Conservation (phyloP, 495 filamentous ascomycete genomes). For the Penicillium canariense region DNA sequence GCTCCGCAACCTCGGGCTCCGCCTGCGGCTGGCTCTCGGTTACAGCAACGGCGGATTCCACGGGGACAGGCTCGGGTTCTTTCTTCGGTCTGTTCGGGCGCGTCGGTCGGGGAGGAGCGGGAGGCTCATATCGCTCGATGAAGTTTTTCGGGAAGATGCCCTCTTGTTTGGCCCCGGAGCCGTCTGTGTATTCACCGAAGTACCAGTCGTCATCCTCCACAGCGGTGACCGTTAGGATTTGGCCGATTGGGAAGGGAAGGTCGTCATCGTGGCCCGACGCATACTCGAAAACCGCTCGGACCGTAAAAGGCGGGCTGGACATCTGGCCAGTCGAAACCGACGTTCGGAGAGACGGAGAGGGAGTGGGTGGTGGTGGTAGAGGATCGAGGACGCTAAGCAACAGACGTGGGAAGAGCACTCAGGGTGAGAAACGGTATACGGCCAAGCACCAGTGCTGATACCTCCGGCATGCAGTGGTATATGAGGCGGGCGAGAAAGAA, state of each 20-base stretch:
- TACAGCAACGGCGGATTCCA: conserved; percentile 30
- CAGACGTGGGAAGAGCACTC: conserved; percentile 17
- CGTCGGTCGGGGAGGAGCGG: conserved; percentile 79
- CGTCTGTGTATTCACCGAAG: conserved; percentile 81
- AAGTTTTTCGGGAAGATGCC: conserved; percentile 97
- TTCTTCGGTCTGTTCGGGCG: conserved; percentile 70
- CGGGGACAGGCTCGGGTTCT: conserved; percentile 52
- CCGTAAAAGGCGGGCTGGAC: conserved; percentile 80
- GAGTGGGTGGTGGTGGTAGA: conserved; percentile 23
- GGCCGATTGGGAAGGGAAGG: conserved; percentile 78
- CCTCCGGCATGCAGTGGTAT: conserved; percentile 19
- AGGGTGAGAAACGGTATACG: conserved; percentile 21
- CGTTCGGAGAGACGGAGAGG: conserved; percentile 21
- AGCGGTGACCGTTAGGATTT: conserved; percentile 90
- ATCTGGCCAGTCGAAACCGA: conserved; percentile 51
- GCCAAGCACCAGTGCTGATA: conserved; percentile 16
- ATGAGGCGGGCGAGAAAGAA: conserved; percentile 1
- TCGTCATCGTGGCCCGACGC: conserved; percentile 89
- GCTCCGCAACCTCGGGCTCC: conserved; percentile 40
- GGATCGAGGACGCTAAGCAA: conserved; percentile 14
- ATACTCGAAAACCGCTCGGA: conserved; percentile 94
- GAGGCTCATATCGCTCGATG: conserved; percentile 91
- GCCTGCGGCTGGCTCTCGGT: conserved; percentile 33
- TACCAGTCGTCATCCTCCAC: conserved; percentile 96
- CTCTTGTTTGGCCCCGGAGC: conserved; percentile 66